phyloP scores from a whole-genome alignment of 331 rosid genomes.

The Stylosanthes scabra region DNA sequence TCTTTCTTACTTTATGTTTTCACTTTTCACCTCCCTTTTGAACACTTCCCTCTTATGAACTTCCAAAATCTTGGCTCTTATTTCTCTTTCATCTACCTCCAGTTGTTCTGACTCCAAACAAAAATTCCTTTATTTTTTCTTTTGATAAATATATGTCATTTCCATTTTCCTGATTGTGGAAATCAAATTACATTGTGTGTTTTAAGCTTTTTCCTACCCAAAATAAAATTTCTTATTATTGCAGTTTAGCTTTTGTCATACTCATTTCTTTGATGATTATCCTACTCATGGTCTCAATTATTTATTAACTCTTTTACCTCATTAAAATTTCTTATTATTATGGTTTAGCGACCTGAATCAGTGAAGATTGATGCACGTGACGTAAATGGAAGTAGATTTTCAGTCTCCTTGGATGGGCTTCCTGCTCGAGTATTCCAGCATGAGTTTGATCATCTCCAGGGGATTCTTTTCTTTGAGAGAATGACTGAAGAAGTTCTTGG shows the following conservation, averaged over 20 bases:
- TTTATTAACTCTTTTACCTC: slow-evolving; percentile 16
- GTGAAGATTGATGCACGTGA: slow-evolving; percentile 84
- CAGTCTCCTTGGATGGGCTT: slow-evolving; percentile 73
- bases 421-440: slow-evolving; percentile 96
- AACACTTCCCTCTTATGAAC: slow-evolving; percentile 2
- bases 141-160: slow-evolving; percentile 27
- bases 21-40: neutral
- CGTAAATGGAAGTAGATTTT: slow-evolving; percentile 67
- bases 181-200: slow-evolving; percentile 13
- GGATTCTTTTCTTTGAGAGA: slow-evolving; percentile 87
- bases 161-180: neutral
- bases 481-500: slow-evolving; percentile 83
- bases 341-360: slow-evolving; percentile 82
- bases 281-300: neutral
- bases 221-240: no score
- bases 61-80: slow-evolving; percentile 1
- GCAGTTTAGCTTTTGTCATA: neutral
- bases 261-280: slow-evolving; percentile 19
- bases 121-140: slow-evolving; percentile 6
- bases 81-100: slow-evolving; percentile 21
- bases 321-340: slow-evolving; percentile 23
- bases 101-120: neutral
- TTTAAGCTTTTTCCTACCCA: no score
- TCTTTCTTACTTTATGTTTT: slow-evolving; percentile 11
- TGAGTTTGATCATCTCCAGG: slow-evolving; percentile 96